A percentile compares a stretch with the other conserved stretches of the same genome.
phyloP scores from a whole-genome alignment of 2,329 filamentous ascomycete genomes.

The Curvularia sp. region DNA sequence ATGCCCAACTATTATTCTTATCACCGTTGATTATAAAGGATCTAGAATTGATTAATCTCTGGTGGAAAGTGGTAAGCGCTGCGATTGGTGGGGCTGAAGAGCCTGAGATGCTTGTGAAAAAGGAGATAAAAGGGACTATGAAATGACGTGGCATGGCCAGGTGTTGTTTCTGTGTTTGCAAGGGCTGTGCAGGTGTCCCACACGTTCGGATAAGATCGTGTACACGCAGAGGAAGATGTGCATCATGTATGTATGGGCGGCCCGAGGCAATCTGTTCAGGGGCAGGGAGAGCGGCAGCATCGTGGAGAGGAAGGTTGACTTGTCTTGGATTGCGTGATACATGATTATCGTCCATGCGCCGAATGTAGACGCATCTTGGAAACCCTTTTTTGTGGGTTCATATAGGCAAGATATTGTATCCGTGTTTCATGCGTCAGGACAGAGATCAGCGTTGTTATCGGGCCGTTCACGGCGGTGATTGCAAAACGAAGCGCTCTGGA shows the following conservation, averaged over 20 bases:
- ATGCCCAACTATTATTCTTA: neutral
- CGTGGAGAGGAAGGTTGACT: neutral
- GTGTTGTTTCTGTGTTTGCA: neutral
- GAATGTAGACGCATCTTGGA: neutral
- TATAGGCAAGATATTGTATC: neutral
- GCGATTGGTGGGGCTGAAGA: neutral
- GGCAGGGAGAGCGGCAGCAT: neutral
- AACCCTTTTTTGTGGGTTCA: neutral
- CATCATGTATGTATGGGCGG: neutral
- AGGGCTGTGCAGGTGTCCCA: neutral
- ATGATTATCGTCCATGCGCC: neutral
- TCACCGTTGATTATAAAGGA: neutral
- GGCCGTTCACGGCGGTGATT: constrained; percentile 1
- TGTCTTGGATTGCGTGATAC: neutral
- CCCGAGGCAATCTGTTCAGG: neutral
- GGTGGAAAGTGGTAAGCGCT: neutral
- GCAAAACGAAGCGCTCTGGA: neutral
- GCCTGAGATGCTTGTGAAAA: neutral
- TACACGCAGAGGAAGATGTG: neutral
- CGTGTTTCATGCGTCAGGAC: neutral
- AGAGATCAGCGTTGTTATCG: neutral
- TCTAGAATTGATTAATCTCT: neutral
- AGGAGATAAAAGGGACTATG: neutral
- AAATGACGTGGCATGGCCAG: neutral
- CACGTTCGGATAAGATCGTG: neutral